Evolutionary conservation across 2,329 filamentous ascomycete species (phyloP).

Genomic region (Colletotrichum aenigma): DNA sequence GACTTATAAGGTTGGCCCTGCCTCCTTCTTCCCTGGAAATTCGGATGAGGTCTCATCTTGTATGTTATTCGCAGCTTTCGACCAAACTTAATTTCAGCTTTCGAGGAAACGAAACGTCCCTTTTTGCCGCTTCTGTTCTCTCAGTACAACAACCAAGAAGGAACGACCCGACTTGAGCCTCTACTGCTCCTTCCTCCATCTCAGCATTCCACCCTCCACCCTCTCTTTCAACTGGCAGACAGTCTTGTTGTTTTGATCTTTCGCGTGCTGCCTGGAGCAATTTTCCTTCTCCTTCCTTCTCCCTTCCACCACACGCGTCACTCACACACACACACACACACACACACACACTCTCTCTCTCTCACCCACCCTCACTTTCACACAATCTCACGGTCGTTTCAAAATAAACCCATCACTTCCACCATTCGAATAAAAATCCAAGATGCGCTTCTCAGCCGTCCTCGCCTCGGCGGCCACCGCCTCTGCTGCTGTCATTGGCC

Average conservation of each 20-base stretch:
- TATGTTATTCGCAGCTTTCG: background rate
- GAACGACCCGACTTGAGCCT: background rate
- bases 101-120: background rate
- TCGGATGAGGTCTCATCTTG: background rate
- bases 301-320: background rate
- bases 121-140: background rate
- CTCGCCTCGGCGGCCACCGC: constrained; percentile 1
- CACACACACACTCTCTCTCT: background rate
- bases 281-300: background rate
- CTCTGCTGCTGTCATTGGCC: constrained; percentile 8
- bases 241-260: background rate
- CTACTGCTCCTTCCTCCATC: background rate
- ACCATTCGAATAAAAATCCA: background rate
- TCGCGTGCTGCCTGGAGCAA: background rate
- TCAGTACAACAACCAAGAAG: background rate
- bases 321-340: background rate
- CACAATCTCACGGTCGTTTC: background rate
- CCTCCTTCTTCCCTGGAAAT: background rate
- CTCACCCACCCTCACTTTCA: background rate
- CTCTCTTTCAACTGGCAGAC: background rate
- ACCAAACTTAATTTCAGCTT: background rate
- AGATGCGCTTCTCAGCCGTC: constrained; percentile 8
- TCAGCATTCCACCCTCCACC: background rate
- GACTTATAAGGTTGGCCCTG: constrained; percentile 17
- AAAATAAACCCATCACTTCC: background rate